Evolutionary conservation across 2,329 filamentous ascomycete species (phyloP).

Genomic region (Meredithiella fracta): DNA sequence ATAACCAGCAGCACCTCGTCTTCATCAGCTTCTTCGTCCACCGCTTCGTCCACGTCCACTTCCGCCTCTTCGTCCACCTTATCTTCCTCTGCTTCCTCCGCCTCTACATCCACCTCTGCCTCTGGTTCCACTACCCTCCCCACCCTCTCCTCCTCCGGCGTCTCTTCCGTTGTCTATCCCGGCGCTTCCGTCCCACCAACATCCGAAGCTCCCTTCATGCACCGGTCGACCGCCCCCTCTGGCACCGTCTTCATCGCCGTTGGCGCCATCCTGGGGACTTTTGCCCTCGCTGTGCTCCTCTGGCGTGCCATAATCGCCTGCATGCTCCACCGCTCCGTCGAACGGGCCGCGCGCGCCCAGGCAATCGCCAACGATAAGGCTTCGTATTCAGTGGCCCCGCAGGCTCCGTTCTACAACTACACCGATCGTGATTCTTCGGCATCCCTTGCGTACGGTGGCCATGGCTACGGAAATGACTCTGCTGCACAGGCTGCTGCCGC

Average conservation of each 20-base stretch:
- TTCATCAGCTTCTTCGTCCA: conserved; percentile 1
- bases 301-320: conserved; percentile 84
- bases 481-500: background rate
- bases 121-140: conserved; percentile 21
- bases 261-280: conserved; percentile 69
- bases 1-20: background rate
- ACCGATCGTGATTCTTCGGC: conserved; percentile 36
- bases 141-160: conserved; percentile 24
- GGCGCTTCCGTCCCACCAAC: conserved; percentile 67
- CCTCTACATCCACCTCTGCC: conserved; percentile 10
- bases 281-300: conserved; percentile 63
- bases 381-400: conserved; percentile 38
- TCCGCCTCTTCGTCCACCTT: background rate
- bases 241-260: conserved; percentile 95
- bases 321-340: conserved; percentile 81
- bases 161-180: conserved; percentile 41
- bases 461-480: too few species aligned
- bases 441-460: conserved; percentile 22
- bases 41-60: conserved; percentile 6
- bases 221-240: conserved; percentile 67
- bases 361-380: conserved; percentile 54
- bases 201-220: conserved; percentile 76
- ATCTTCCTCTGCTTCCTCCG: conserved; percentile 11
- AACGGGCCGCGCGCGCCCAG: conserved; percentile 64
- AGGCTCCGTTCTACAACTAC: conserved; percentile 47